These are phyloP conservation scores for Pichia sporocuriosa DNA, from an alignment of 805 yeast genomes.

Conservation along the genomic window DNA sequence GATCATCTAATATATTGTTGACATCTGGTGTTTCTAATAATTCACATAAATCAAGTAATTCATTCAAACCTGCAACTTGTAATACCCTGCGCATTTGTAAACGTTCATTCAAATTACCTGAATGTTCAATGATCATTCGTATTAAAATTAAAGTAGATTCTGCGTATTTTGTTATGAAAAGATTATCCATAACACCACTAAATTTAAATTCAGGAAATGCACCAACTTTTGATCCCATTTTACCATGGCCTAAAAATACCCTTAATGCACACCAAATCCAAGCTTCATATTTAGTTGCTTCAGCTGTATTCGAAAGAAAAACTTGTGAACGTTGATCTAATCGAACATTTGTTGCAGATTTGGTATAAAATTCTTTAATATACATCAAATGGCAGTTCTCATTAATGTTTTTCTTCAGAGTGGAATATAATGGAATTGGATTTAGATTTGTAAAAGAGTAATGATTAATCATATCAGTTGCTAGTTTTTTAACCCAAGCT, in stretches of 20 bases:
- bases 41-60: slow-evolving; percentile 30
- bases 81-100: slow-evolving; percentile 43
- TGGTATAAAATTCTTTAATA: slow-evolving; percentile 22
- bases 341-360: slow-evolving; percentile 14
- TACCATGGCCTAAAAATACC: slow-evolving; percentile 62
- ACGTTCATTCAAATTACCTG: slow-evolving; percentile 32
- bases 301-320: slow-evolving; percentile 21
- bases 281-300: slow-evolving; percentile 26
- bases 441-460: slow-evolving; percentile 35
- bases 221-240: slow-evolving; percentile 85
- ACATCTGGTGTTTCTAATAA: slow-evolving; percentile 38
- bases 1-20: slow-evolving; percentile 37
- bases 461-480: slow-evolving; percentile 66
- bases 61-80: slow-evolving; percentile 35
- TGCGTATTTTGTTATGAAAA: slow-evolving; percentile 50
- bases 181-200: slow-evolving; percentile 50
- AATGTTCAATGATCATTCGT: slow-evolving; percentile 40
- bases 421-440: slow-evolving; percentile 17
- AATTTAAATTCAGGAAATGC: slow-evolving; percentile 75
- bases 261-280: slow-evolving; percentile 30
- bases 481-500: slow-evolving; percentile 73
- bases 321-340: slow-evolving; percentile 25
- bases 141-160: slow-evolving; percentile 44
- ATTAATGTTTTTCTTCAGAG: slow-evolving; percentile 25
- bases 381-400: slow-evolving; percentile 31